Percentiles rank a stretch among this genome's conserved stretches.
Conservation (phyloP, 805 yeast genomes). For the Kuraishia molischiana region DNA sequence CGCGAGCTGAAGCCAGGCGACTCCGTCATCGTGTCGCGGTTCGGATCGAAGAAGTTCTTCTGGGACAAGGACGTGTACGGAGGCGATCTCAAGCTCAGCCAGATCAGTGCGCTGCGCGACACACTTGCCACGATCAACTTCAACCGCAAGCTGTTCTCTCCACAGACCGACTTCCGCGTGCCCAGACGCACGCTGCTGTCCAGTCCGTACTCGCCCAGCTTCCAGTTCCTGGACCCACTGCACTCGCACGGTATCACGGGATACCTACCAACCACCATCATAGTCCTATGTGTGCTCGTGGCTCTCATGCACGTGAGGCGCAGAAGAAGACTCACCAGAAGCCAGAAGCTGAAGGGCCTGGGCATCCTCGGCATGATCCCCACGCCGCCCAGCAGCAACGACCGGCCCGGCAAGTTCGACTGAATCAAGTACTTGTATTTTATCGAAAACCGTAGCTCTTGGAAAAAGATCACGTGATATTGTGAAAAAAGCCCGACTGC, state of each 20-base stretch:
- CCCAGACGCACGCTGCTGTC: slow-evolving; percentile 24
- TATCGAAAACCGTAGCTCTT: too few relatives aligned
- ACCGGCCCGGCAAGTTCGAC: slow-evolving; percentile 2
- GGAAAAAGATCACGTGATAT: too few relatives aligned
- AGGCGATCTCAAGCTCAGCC: slow-evolving; percentile 16
- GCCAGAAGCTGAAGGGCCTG: slow-evolving; percentile 1
- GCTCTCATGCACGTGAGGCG: background rate
- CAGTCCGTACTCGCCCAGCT: slow-evolving; percentile 29
- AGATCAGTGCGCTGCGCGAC: slow-evolving; percentile 21
- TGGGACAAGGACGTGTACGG: slow-evolving; percentile 28
- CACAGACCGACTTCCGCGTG: slow-evolving; percentile 6
- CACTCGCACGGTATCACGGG: slow-evolving; percentile 36
- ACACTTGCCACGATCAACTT: slow-evolving; percentile 28
- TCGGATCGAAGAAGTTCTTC: slow-evolving; percentile 12
- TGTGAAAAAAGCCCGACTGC: too few relatives aligned
- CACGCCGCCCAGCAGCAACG: background rate
- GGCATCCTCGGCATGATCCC: slow-evolving; percentile 2
- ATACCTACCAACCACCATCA: slow-evolving; percentile 18
- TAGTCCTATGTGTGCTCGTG: background rate
- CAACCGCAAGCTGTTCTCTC: slow-evolving; percentile 12
- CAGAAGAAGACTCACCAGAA: background rate
- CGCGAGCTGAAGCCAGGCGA: slow-evolving; percentile 40
- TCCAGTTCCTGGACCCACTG: slow-evolving; percentile 31
- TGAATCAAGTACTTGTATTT: too few relatives aligned
- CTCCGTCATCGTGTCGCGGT: slow-evolving; percentile 38